These are phyloP conservation scores for Diaporthe australafricana DNA, from an alignment of 2,329 filamentous ascomycete species.

Conservation along the genomic window DNA sequence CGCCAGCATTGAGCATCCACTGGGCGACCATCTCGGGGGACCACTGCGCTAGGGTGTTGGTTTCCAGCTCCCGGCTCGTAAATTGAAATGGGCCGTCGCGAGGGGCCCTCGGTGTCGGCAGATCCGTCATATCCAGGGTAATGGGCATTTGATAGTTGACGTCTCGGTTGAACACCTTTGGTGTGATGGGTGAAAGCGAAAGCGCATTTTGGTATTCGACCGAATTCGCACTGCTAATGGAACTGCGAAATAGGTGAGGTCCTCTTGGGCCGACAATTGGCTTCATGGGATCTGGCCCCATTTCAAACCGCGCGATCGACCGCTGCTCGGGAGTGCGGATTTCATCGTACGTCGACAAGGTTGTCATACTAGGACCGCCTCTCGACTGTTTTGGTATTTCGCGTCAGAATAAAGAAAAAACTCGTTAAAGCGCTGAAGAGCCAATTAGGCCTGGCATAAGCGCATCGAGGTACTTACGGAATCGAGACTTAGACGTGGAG, in stretches of 20 bases:
- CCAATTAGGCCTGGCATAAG: not conserved
- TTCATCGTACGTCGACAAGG: slow-evolving; percentile 88
- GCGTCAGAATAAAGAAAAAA: slow-evolving; percentile 37
- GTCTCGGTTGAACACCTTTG: slow-evolving; percentile 62
- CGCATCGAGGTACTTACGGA: slow-evolving; percentile 67
- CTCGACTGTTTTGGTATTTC: slow-evolving; percentile 62
- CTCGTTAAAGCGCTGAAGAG: not conserved
- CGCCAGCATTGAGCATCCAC: slow-evolving; percentile 87
- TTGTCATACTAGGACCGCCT: slow-evolving; percentile 81
- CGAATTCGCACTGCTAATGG: slow-evolving; percentile 66
- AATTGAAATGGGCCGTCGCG: slow-evolving; percentile 67
- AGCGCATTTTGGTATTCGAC: slow-evolving; percentile 65
- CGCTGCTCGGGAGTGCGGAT: slow-evolving; percentile 72
- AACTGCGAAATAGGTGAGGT: slow-evolving; percentile 86
- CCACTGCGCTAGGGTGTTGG: slow-evolving; percentile 73
- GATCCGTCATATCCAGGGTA: slow-evolving; percentile 51
- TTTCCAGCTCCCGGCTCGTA: slow-evolving; percentile 68
- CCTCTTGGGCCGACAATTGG: slow-evolving; percentile 84
- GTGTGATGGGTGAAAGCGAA: slow-evolving; percentile 79
- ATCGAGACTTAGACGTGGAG: slow-evolving; percentile 74
- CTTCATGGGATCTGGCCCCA: slow-evolving; percentile 63
- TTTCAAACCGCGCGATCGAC: slow-evolving; percentile 37
- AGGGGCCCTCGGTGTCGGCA: slow-evolving; percentile 50
- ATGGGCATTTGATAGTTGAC: slow-evolving; percentile 49
- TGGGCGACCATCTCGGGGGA: slow-evolving; percentile 81